phyloP scores from a whole-genome alignment of 139 green algal genomes.

The Picochlorum sp. region DNA sequence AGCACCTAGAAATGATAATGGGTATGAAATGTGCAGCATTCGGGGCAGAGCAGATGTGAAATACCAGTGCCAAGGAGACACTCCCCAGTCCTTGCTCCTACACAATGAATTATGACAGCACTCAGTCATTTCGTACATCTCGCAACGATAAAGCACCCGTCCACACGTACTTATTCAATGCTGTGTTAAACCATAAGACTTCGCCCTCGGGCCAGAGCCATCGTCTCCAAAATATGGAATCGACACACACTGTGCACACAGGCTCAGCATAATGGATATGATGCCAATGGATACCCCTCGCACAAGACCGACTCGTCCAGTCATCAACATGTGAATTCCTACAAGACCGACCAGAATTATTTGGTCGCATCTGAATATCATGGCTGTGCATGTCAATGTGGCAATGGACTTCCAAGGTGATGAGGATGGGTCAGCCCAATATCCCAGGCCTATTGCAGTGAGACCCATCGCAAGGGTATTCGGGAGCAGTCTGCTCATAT shows the following conservation, averaged over 20 bases:
- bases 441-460: conserved; percentile 31
- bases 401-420: conserved; percentile 23
- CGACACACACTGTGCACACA: conserved; percentile 44
- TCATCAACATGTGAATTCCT: conserved; percentile 51
- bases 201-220: conserved; percentile 73
- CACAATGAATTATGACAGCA: too few species aligned
- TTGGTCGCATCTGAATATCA: conserved; percentile 69
- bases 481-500: conserved; percentile 60
- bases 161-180: conserved; percentile 34
- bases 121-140: background rate
- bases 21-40: conserved; percentile 34
- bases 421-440: conserved; percentile 24
- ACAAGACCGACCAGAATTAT: conserved; percentile 53
- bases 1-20: conserved; percentile 37
- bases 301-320: conserved; percentile 12
- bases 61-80: conserved; percentile 59
- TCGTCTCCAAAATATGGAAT: conserved; percentile 64
- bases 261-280: conserved; percentile 1
- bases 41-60: conserved; percentile 56
- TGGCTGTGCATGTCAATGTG: conserved; percentile 26
- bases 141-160: conserved; percentile 12
- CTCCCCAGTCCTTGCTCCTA: conserved; percentile 53
- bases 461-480: conserved; percentile 68
- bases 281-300: background rate
- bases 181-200: conserved; percentile 82